Base-by-base conservation (phyloP, 805 yeast genomes). In the Dipodascopsis uninucleata region DNA sequence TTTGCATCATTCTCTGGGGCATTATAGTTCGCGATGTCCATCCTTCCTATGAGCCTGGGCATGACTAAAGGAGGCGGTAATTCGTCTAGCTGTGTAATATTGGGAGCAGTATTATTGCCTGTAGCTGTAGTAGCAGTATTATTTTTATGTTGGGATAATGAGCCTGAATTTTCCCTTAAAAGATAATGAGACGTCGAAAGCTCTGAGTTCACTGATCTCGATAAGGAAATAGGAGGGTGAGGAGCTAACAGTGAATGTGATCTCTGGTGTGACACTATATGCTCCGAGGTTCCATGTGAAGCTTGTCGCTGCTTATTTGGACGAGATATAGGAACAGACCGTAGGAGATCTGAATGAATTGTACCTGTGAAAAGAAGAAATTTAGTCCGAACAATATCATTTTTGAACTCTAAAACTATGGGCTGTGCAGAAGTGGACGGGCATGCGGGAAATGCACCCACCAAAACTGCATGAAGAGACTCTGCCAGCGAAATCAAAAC, bases 361-460 rank as follows among this genome's bases (percentile, higher is more conserved):
- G 35, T 43, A 9, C 50, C 49, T 3, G 54, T 49, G 26, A 49
- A 47, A 2, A 49, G 31, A 5, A 50, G 20, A 36, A 48, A 47
- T 6, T 14, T n/a, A n/a, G 32, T 31, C 20, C 24, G 18, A 4
- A 47, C 7, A 7, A 25, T 22, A 8, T 28, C 43, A 10, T 36
- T 26, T 9, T 34, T 36, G 28, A 48, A 43, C 37, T 39, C 31
- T 25, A 50, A 47, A 4, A 40, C 36, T 4, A 49, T 49, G 7
- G 54, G 54, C 24, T 26, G 22, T 12, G 45, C 28, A 7, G 53
- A 40, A 12, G 12, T 14, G 29, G 12, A 12, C n/a, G n/a, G n/a
- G n/a, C n/a, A n/a, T 9, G 34, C 44, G 9, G 45, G 34, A 23
- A 50, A 47, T 12, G 55, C 43, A 3, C 45, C 55, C n/a, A 17